A percentile compares a stretch with the other conserved stretches of the same genome.
Evolutionary conservation across 768 basidiomycete species (phyloP).

Genomic region (Melanogaster broomeanus): DNA sequence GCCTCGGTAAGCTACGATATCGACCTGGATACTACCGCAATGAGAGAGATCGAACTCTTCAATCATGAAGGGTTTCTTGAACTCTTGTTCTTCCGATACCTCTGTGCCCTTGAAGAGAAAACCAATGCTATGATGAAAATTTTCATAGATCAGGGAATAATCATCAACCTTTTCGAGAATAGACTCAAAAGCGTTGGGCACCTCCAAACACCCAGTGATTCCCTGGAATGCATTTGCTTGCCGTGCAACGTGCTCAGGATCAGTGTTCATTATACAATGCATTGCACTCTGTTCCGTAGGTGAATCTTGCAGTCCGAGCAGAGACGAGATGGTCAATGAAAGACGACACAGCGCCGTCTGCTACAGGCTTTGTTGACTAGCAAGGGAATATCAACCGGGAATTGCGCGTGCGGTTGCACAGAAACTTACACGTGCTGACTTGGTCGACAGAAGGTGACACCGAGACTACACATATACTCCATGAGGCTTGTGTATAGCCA

Average conservation of each 20-base stretch:
- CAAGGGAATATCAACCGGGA: not conserved
- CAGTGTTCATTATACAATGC: conserved; percentile 29
- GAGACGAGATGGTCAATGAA: conserved; percentile 45
- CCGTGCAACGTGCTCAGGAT: conserved; percentile 40
- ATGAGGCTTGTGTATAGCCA: conserved; percentile 43
- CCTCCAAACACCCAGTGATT: conserved; percentile 32
- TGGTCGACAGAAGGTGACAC: conserved; percentile 42
- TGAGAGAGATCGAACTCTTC: conserved; percentile 8
- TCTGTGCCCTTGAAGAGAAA: conserved; percentile 34
- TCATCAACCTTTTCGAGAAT: conserved; percentile 40
- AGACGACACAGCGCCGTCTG: conserved; percentile 43
- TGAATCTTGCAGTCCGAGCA: conserved; percentile 42
- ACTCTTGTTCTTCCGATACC: conserved; percentile 42
- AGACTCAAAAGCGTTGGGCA: conserved; percentile 39
- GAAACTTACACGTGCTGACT: conserved; percentile 46
- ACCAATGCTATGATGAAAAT: not conserved
- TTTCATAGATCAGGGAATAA: not conserved
- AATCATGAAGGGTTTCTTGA: conserved; percentile 34
- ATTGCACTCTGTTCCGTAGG: conserved; percentile 41
- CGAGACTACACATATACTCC: conserved; percentile 30
- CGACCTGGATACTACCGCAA: conserved; percentile 13
- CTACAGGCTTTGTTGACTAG: conserved; percentile 46
- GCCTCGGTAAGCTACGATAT: conserved; percentile 28
- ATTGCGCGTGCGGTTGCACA: not conserved
- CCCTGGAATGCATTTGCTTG: conserved; percentile 23